These are phyloP conservation scores for Mortierella sp. DNA, from an alignment of 371 early-diverging fungal genomes.

Conservation along the genomic window DNA sequence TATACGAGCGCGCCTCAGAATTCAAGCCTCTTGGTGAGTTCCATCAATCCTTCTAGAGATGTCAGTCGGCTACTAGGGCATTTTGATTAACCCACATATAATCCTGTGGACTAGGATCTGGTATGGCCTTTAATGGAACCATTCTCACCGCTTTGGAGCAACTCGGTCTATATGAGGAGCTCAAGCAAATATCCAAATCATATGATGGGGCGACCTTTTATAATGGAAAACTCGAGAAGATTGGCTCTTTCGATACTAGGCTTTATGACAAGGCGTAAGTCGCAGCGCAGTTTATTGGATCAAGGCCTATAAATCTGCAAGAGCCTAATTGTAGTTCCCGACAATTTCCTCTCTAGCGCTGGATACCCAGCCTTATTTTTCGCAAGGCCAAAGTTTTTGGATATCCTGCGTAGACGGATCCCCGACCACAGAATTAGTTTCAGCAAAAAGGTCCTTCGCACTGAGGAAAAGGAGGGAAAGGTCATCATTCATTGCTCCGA, in stretches of 20 bases:
- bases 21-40: slow-evolving; percentile 17
- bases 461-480: slow-evolving; percentile 2
- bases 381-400: slow-evolving; percentile 8
- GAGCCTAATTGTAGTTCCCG: no score
- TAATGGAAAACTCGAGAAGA: not conserved
- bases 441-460: slow-evolving; percentile 10
- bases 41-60: not conserved
- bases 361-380: not conserved
- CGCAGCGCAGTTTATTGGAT: no score
- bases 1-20: slow-evolving; percentile 16
- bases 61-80: not conserved
- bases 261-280: no score
- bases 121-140: not conserved
- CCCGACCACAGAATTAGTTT: slow-evolving; percentile 13
- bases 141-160: not conserved
- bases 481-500: slow-evolving; percentile 25
- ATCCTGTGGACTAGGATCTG: not conserved
- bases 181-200: no score
- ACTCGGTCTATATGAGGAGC: not conserved
- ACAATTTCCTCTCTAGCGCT: no score
- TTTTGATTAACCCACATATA: no score
- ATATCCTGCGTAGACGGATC: slow-evolving; percentile 11
- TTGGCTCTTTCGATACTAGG: not conserved
- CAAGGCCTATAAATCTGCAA: no score
- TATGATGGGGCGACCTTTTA: not conserved